Evolutionary conservation across 2,329 filamentous ascomycete species (phyloP).

Genomic region (Diaporthe vexans): DNA sequence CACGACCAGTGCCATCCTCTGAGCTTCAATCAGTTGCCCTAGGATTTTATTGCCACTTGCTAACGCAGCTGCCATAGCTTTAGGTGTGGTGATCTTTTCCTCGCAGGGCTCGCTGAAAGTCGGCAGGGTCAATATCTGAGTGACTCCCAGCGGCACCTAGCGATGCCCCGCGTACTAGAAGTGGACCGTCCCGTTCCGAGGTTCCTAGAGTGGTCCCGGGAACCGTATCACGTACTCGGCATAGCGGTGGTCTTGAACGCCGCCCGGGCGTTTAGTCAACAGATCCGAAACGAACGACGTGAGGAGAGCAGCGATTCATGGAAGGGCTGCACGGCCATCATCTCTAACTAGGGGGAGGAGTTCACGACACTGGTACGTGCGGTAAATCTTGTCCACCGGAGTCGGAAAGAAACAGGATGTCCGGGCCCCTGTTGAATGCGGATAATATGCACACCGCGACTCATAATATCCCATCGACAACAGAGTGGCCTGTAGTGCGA

Average conservation of each 20-base stretch:
- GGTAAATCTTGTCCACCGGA: background rate
- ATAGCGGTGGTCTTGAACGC: background rate
- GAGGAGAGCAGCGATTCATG: background rate
- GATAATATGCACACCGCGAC: background rate
- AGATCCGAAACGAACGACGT: background rate
- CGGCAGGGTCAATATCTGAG: too few relatives aligned
- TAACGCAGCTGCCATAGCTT: too few relatives aligned
- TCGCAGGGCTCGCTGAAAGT: too few relatives aligned
- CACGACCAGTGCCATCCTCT: too few relatives aligned
- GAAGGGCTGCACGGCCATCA: background rate
- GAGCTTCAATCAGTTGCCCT: too few relatives aligned
- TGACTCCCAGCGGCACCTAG: too few relatives aligned
- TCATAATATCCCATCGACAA: background rate
- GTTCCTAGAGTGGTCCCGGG: too few relatives aligned
- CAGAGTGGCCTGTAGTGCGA: background rate
- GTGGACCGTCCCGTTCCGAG: too few relatives aligned
- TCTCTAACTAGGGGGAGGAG: background rate
- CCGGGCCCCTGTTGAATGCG: background rate
- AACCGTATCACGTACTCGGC: background rate
- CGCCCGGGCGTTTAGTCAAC: background rate
- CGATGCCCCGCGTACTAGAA: too few relatives aligned
- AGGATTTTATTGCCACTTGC: too few relatives aligned
- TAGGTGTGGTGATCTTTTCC: too few relatives aligned
- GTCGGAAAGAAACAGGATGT: background rate
- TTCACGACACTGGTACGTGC: background rate